These are phyloP conservation scores for Amanita pseudoporphyria DNA, from an alignment of 768 basidiomycete species.

Conservation along the genomic window DNA sequence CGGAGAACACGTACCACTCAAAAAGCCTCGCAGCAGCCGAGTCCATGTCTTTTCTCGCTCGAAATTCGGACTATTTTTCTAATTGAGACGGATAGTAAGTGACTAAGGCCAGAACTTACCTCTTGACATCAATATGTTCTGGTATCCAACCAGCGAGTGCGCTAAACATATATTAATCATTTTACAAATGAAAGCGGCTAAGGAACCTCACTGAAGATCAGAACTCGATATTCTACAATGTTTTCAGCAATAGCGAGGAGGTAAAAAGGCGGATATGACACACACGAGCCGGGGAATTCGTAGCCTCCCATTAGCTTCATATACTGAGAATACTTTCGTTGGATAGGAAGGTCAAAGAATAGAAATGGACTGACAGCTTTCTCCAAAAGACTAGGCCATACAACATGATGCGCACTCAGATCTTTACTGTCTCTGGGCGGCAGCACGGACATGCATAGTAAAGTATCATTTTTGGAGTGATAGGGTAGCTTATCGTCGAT, in stretches of 20 bases:
- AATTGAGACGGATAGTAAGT: neutral
- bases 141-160: slow-evolving; percentile 85
- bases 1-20: slow-evolving; percentile 43
- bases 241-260: neutral
- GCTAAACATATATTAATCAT: slow-evolving; percentile 24
- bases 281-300: slow-evolving; percentile 84
- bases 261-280: slow-evolving; percentile 12
- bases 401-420: slow-evolving; percentile 11
- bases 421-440: neutral
- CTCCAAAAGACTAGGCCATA: slow-evolving; percentile 77
- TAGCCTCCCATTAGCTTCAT: slow-evolving; percentile 89
- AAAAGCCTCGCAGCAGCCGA: slow-evolving; percentile 48
- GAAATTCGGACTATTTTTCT: slow-evolving; percentile 43
- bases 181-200: neutral
- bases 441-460: slow-evolving; percentile 53
- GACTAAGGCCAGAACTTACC: slow-evolving; percentile 26
- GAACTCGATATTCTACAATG: slow-evolving; percentile 62
- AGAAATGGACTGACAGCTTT: slow-evolving; percentile 51
- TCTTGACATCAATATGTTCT: slow-evolving; percentile 62
- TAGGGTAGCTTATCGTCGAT: slow-evolving; percentile 68
- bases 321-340: slow-evolving; percentile 39
- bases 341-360: neutral
- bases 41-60: slow-evolving; percentile 80
- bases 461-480: slow-evolving; percentile 36
- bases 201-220: slow-evolving; percentile 58